A percentile compares a stretch with the other conserved stretches of the same genome.
These are phyloP conservation scores for Arthroderma sp. DNA, from an alignment of 2,329 filamentous ascomycete species.

Conservation along the genomic window DNA sequence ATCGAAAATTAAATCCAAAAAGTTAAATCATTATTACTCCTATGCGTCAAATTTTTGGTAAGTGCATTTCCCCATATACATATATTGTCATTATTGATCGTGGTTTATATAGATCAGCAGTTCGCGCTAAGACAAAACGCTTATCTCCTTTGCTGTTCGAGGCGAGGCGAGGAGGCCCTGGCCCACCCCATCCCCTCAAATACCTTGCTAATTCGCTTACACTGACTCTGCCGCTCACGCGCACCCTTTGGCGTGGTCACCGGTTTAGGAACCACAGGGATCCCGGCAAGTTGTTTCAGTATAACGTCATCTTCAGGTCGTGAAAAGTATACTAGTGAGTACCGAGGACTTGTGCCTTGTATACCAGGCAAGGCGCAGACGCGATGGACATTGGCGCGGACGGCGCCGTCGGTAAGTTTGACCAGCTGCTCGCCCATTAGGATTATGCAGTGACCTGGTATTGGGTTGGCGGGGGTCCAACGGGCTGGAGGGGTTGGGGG, in stretches of 20 bases:
- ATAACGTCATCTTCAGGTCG: slow-evolving; percentile 13
- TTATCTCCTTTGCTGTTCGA: neutral
- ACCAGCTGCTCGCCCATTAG: slow-evolving; percentile 12
- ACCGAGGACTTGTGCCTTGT: neutral
- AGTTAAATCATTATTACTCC: neutral
- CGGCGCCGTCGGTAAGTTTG: slow-evolving; percentile 4
- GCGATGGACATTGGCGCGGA: slow-evolving; percentile 11
- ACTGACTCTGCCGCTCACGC: neutral
- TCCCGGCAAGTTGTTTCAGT: slow-evolving; percentile 11
- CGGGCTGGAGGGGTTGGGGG: neutral
- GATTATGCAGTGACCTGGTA: slow-evolving; percentile 12
- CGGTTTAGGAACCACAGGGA: slow-evolving; percentile 9
- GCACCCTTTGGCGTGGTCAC: neutral
- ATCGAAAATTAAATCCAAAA: neutral
- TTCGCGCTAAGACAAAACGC: neutral
- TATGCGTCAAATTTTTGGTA: neutral
- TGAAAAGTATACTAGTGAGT: slow-evolving; percentile 12
- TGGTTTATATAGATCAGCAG: neutral
- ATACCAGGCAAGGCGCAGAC: slow-evolving; percentile 5
- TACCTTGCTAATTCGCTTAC: neutral
- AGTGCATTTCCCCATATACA: neutral
- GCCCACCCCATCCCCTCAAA: slow-evolving; percentile 5
- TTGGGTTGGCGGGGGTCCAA: slow-evolving; percentile 9
- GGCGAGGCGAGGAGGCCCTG: neutral
- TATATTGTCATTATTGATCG: neutral